phyloP scores from a whole-genome alignment of 116 monocot genomes.

The Trichopus zeylanicus region DNA sequence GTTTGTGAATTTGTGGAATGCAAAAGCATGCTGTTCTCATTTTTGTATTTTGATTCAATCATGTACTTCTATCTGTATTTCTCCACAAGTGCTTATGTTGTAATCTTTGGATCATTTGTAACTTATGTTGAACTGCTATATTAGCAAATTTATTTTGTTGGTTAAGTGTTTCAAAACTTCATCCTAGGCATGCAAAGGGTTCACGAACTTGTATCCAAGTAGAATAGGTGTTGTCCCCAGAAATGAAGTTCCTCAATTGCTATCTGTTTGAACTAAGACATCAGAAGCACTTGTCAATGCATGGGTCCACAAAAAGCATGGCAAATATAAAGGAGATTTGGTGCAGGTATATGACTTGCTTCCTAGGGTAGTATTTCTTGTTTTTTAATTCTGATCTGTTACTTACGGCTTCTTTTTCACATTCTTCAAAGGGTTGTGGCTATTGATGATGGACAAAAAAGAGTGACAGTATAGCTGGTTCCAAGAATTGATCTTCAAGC shows the following conservation, averaged over 20 bases:
- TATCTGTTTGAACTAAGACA: conserved; percentile 42
- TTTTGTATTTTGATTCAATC: too few species aligned
- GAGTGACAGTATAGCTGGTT: conserved; percentile 65
- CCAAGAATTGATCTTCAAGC: conserved; percentile 85
- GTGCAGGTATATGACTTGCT: conserved; percentile 44
- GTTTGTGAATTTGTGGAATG: too few species aligned
- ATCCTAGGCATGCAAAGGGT: conserved; percentile 75
- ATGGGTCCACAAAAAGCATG: conserved; percentile 88
- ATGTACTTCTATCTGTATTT: too few species aligned
- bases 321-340: conserved; percentile 92
- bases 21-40: too few species aligned
- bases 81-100: too few species aligned
- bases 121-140: too few species aligned
- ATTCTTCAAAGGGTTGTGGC: conserved; percentile 48
- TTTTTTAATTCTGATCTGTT: not conserved
- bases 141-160: too few species aligned
- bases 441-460: conserved; percentile 41
- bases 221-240: conserved; percentile 44
- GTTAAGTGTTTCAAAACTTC: too few species aligned
- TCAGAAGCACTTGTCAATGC: conserved; percentile 39
- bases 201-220: conserved; percentile 54
- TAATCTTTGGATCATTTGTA: too few species aligned
- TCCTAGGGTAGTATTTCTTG: not conserved
- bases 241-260: conserved; percentile 63
- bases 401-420: not conserved